Base-by-base conservation (phyloP, 2,329 filamentous ascomycete species). In the Ophiostoma triangulosporum region DNA sequence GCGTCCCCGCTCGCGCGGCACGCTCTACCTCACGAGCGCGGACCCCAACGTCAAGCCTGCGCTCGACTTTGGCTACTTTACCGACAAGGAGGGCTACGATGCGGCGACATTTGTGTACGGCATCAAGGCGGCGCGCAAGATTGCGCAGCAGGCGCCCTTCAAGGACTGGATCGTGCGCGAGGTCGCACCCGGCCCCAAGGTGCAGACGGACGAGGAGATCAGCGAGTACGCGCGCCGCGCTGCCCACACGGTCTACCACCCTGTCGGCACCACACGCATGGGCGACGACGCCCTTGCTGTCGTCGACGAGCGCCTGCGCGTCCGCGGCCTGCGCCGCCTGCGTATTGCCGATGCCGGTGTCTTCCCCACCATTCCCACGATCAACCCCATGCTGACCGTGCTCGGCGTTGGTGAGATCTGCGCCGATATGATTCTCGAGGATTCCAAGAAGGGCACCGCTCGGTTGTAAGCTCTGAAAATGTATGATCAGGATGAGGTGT, bases 321-420 rank as follows among this genome's bases (percentile, higher is more conserved):
- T 61, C 33, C 57, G 59, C 7, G 53, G 56, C 93, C 36, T 60
- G 15, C 48, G 46, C 3, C 54, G 59, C 6, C 54, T 62, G 51
- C 55, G 60, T 24, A 59, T 62, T 36, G 60, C 57, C 35, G 60
- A 62, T 45, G 59, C 59, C 1, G 57, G 57, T 38, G 54, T 60
- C 26, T 60, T 60, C 55, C 60, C 59, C 1, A 54, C 55, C 9
- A 60, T 61, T 46, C 57, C 60, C 2, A 59, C 56, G 29, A 58
- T 60, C 38, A 58, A 60, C 54, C 57, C 58, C 32, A 58, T 95
- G 89, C 72, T 95, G 64, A 95, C 88, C 1, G 88, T 95, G 5
- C 68, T 95, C 64, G 84, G 80, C 52, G 80, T 94, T 62, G 89
- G 86, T 7, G 89, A 95, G 78, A 77, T 86, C 54, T 84, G 81